Evolutionary conservation across 2,329 filamentous ascomycete species (phyloP), one percentile per base, ranked within the genome.

Genomic region (Colletotrichum musae): DNA sequence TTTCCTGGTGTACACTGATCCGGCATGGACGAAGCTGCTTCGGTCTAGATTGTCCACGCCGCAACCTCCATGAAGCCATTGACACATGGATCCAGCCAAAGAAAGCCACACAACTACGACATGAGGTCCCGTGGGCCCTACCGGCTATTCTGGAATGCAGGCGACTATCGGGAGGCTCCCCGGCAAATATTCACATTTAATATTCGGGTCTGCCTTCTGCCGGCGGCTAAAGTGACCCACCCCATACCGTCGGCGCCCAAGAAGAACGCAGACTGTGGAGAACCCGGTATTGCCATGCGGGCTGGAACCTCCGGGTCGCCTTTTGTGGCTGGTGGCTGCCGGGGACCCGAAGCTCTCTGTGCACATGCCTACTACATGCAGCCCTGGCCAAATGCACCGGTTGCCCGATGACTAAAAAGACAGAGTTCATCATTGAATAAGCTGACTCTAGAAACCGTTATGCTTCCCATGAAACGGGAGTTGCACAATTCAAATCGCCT

Each of bases 241-340:
- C 10, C 47, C 60, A 64, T 24, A 47, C 13, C 18, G 18, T 51
- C 15, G 39, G 28, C 18, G 16, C 6, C 9, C 36, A n/a, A 21
- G 15, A 32, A 39, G 15, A 2, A 21, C 4, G 1, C 18, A 18
- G 13, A n/a, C n/a, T 32, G 47, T 43, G 48, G 21, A 47, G 58
- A 64, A 41, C 1, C 5, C 48, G 48, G 39, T 32, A 64, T 9
- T 45, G 15, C 18, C 4, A 58, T 64, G 41, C 65, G 65, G 60
- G 21, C 39, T 64, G 13, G 6, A 68, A 58, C 26, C 43, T 68
- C 65, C 65, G 65, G 41, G 10, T 47, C 12, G 26, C 61, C 58
- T 53, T 58, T 64, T 4, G 24, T 32, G 59, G 59, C 21, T 48
- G 16, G 9, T 4, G 15, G 41, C 45, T 24, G 26, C 3, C 36